A percentile compares a stretch with the other conserved stretches of the same genome.
phyloP scores from a whole-genome alignment of 148 eudicot genomes.

The Cornus florida region DNA sequence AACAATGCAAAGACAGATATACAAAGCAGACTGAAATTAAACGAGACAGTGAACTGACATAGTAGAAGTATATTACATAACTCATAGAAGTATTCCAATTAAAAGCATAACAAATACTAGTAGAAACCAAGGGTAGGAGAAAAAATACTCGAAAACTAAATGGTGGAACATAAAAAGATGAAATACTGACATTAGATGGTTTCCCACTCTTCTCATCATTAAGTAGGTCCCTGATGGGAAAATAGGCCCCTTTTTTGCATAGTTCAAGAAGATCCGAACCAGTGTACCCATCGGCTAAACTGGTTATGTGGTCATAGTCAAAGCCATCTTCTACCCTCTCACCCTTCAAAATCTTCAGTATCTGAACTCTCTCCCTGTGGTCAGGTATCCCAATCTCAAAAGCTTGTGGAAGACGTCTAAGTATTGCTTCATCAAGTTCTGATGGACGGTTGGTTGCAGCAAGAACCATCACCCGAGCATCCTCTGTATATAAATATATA shows the following conservation, averaged over 20 bases:
- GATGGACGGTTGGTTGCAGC: slow-evolving; percentile 98
- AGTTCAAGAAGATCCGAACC: slow-evolving; percentile 90
- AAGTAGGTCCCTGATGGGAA: slow-evolving; percentile 83
- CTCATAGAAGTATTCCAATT: no score
- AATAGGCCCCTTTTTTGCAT: slow-evolving; percentile 93
- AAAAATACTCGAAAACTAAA: neutral
- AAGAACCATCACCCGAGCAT: slow-evolving; percentile 96
- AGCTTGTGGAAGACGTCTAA: slow-evolving; percentile 88
- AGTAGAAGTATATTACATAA: neutral
- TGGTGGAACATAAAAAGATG: neutral
- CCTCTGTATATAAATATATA: slow-evolving; percentile 38
- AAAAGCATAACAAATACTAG: no score
- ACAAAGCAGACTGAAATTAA: no score
- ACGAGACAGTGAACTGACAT: neutral
- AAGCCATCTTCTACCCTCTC: slow-evolving; percentile 74
- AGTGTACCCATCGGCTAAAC: slow-evolving; percentile 72
- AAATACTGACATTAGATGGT: slow-evolving; percentile 46
- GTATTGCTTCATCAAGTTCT: slow-evolving; percentile 96
- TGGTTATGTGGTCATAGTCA: slow-evolving; percentile 64
- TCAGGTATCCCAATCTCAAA: slow-evolving; percentile 93
- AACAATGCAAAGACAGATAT: no score
- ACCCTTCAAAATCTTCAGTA: slow-evolving; percentile 71
- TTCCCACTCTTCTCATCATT: slow-evolving; percentile 78
- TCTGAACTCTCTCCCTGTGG: slow-evolving; percentile 62
- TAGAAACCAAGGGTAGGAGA: no score